These are phyloP conservation scores for Podaxis sp. DNA, from an alignment of 768 basidiomycete genomes.

Conservation along the genomic window DNA sequence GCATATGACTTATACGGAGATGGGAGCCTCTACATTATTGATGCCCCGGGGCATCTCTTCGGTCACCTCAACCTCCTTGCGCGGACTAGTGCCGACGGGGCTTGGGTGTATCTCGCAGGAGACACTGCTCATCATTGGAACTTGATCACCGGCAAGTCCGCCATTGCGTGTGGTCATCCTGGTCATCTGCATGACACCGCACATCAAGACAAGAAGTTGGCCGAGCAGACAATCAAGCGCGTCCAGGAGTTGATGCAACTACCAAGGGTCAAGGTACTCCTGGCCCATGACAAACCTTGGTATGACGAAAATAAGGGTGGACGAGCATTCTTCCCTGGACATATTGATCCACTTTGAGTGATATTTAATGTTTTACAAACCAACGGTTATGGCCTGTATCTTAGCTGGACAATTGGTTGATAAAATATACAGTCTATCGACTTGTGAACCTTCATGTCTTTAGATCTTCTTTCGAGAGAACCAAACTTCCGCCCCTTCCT, in stretches of 20 bases:
- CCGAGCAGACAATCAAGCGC: slow-evolving; percentile 40
- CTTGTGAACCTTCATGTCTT: no score
- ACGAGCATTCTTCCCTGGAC: slow-evolving; percentile 42
- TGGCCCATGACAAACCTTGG: slow-evolving; percentile 58
- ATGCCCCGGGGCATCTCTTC: slow-evolving; percentile 55
- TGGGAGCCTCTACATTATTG: slow-evolving; percentile 57
- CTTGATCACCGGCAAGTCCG: slow-evolving; percentile 44
- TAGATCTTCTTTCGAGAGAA: slow-evolving; percentile 21
- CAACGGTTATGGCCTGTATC: neutral
- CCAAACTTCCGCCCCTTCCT: slow-evolving; percentile 40
- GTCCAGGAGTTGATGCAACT: slow-evolving; percentile 37
- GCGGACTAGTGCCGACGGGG: slow-evolving; percentile 51
- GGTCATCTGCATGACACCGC: slow-evolving; percentile 35
- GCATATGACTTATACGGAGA: slow-evolving; percentile 57
- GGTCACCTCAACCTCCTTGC: slow-evolving; percentile 57
- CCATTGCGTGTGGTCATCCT: slow-evolving; percentile 34
- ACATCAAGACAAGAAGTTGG: slow-evolving; percentile 42
- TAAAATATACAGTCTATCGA: no score
- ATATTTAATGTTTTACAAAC: neutral
- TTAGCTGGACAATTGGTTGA: no score
- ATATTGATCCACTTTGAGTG: slow-evolving; percentile 26
- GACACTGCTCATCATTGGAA: slow-evolving; percentile 59
- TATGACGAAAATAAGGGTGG: slow-evolving; percentile 46
- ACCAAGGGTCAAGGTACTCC: slow-evolving; percentile 42
- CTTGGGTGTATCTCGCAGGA: slow-evolving; percentile 55